Evolutionary conservation across 306 rosid species (phyloP), one percentile per base, ranked within the genome.

Genomic region (Quercus mongolica): DNA sequence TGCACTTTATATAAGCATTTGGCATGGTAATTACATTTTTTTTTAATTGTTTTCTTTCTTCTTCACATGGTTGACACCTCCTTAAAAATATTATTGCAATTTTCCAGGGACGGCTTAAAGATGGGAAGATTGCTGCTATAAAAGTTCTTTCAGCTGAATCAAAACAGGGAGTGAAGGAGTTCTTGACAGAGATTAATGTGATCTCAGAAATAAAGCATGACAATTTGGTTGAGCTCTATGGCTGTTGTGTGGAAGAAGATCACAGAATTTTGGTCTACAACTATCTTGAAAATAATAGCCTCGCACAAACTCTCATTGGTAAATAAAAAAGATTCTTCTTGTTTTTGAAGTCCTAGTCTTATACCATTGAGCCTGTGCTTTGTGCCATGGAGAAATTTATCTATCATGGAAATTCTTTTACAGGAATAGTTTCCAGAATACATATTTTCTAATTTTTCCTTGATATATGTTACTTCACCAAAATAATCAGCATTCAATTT

Each of bases 251-350:
- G 79, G 97, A 95, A 62, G 87, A 41, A 59, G 85, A 88, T 82
- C 88, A 83, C 38, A 88, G 99, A 82, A 95, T 90, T 62, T 84
- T 95, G 81, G 97, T 95, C 78, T 95, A 95, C 91, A 95, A 95
- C 78, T 93, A 93, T 90, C 98, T 95, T 2, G 98, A 93, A 87
- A 93, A 95, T 68, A 93, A 93, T 76, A 93, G 99, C 83, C 98
- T 95, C 46, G 77, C 90, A 41, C 97, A 85, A 84, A 91, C 92
- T 67, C 98, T 95, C 79, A 64, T 93, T 11, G 99, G 99, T 95
- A 90, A 81, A 56, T 77, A 51, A 23, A 49, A 71, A 71, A 71
- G 56, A 70, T 56, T 59, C 11, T 63, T 54, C 75, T 75, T 23
- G 33, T 21, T 65, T n/a, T 78, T 12, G 26, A 56, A 62, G 76